Base-by-base conservation (phyloP, 768 basidiomycete genomes). In the Collybiopsis luxurians region DNA sequence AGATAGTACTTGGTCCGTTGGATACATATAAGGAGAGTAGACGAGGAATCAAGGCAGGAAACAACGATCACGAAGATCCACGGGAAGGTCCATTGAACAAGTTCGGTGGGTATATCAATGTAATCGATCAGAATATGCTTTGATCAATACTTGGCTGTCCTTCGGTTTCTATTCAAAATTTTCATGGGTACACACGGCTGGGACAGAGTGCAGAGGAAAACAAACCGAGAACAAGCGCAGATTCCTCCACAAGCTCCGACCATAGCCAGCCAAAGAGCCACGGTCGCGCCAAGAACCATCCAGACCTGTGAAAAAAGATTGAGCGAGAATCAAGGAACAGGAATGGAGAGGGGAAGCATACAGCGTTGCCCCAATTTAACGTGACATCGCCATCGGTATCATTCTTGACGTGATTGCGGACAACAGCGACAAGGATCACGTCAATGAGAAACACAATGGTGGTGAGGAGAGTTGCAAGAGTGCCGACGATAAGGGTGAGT, bases 391-490 rank as follows among this genome's bases (percentile, higher is more conserved):
- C 76, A 60, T 76, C 70, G 21, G 78, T 71, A 49, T 75, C 71
- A 54, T 78, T 66, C 54, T 71, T 65, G 43, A 84, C 68, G 53
- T 71, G 72, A 57, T 72, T 65, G 59, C 74, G 75, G 38, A 78
- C 71, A 56, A 78, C 66, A 17, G 75, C 76, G 63, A 82, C 75
- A 58, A 81, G 66, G 59, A 79, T 75, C 55, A 80, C 69, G 67
- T 84, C 81, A 63, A 85, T 71, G 59, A 82, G 68, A 69, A 84
- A 82, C 58, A 76, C 72, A 59, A 80, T 64, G 21, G 80, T 80
- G 28, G 82, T 73, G 49, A 80, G 63, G 47, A 79, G 45, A 49
- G 77, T 72, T 15, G 82, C 74, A 26, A 80, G 55, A 57, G 73
- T 57, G 17, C 72, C 71, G 42, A 75, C 44, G 51, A 53, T 64